Base-by-base conservation (phyloP, 768 basidiomycete species). In the Glaciozyma antarctica region DNA sequence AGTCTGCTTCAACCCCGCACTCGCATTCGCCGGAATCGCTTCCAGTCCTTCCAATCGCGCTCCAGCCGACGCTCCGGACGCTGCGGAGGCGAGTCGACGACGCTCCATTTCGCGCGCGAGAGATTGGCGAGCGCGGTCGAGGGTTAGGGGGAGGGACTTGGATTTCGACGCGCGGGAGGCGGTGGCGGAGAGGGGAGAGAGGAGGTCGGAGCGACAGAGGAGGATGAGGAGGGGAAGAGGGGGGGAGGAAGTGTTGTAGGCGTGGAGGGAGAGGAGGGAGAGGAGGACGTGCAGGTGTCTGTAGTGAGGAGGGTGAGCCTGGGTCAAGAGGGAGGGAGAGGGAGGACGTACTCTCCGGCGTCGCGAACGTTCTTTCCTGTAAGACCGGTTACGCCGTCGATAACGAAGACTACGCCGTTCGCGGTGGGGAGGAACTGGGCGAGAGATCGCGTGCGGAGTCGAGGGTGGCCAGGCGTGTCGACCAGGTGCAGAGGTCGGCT, bases 391-490 rank as follows among this genome's bases (percentile, higher is more conserved):
- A 19, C 34, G 8, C 58, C 69, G 26, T 73, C 72, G 30, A 73
- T 60, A 7, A 60, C 54, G 51, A 70, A 73, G 62, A 73, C 65
- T 34, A 73, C 28, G 10, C 71, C 71, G 32, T 66, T 64, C 0
- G 72, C 70, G 0, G 70, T 57, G 0, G 70, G 68, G 13, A 73
- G 66, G 61, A 66, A 63, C 51, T 72, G 72, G n/a, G 72, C 69
- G 44, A 73, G 70, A 7, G 67, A 49, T 19, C 70, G 70, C 5
- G 72, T 66, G 32, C 72, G 70, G 2, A 73, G 61, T 4, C 72
- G 72, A 19, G 70, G 64, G 58, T 73, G 72, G 5, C 72, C 72
- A 13, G 72, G 72, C n/a, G 68, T 47, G 61, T 73, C 72, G 64
- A 73, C 66, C 52, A 73, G 61, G 55, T 73, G 67, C 0, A 70